These are phyloP conservation scores for Cladosporium sp. DNA, from an alignment of 2,329 filamentous ascomycete genomes.

Conservation along the genomic window DNA sequence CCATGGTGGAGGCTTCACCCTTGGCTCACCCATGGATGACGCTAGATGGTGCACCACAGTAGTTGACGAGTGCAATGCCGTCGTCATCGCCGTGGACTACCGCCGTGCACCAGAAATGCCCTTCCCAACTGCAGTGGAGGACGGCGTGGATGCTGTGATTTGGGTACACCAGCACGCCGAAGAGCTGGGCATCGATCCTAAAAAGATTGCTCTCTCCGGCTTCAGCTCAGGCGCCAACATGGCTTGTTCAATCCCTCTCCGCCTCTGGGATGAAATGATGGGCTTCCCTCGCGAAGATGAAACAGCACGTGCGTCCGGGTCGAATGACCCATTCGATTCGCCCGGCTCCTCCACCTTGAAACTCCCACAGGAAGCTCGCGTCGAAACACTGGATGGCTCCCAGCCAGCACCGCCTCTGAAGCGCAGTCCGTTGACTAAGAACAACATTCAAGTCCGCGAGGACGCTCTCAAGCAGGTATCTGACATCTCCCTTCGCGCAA, in stretches of 20 bases:
- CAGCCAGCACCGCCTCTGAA: conserved; percentile 5
- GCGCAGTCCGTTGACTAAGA: conserved; percentile 11
- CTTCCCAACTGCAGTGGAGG: conserved; percentile 64
- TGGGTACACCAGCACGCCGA: conserved; percentile 58
- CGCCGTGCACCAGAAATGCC: conserved; percentile 61
- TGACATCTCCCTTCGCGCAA: conserved; percentile 52
- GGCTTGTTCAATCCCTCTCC: conserved; percentile 61
- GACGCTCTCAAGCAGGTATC: conserved; percentile 21
- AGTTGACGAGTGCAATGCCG: conserved; percentile 56
- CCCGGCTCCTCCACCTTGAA: conserved; percentile 5
- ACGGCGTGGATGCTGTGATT: conserved; percentile 61
- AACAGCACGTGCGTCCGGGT: not conserved
- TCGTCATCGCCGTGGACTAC: conserved; percentile 63
- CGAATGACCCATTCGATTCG: conserved; percentile 7
- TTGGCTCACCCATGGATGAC: conserved; percentile 62
- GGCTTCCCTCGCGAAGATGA: conserved; percentile 31
- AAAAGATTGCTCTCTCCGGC: conserved; percentile 59
- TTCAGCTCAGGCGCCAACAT: conserved; percentile 66
- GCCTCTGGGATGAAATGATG: conserved; percentile 52
- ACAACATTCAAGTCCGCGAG: conserved; percentile 14
- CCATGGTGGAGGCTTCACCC: conserved; percentile 63
- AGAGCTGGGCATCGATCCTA: conserved; percentile 57
- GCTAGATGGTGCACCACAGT: conserved; percentile 59
- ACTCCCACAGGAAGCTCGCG: not conserved
- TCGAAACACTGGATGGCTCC: conserved; percentile 7